Base-by-base conservation (phyloP, 495 filamentous ascomycete genomes). In the Xylaria flabelliformis region DNA sequence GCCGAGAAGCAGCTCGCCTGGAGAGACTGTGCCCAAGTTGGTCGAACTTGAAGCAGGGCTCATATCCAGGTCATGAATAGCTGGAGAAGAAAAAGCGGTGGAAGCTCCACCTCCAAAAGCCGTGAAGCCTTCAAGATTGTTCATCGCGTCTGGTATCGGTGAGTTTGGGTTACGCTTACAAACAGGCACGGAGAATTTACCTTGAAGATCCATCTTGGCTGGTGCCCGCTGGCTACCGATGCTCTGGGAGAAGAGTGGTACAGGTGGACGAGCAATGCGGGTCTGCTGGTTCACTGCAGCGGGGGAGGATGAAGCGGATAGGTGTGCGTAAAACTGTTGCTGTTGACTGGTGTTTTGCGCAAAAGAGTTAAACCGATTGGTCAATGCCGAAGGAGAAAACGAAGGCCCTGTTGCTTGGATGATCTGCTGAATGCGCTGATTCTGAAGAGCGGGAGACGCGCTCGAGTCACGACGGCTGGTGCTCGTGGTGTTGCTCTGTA, bases 21-120 rank as follows among this genome's bases (percentile, higher is more conserved):
- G 95, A 67, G 95, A 98, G 61, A 98, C 87, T 24, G 95, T 97
- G 74, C 85, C 89, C 77, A 88, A 77, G 78, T 88, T 87, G 74
- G 80, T 72, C 29, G 82, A 73, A 79, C 83, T 80, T 46, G 83
- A 78, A 51, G 78, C 81, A 67, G 78, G 75, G 75, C 83, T 84
- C 71, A 74, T 72, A 67, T 73, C 78, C 71, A 82, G 61, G 77
- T 88, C 86, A 17, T 81, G 80, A 19, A 88, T 78, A 44, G 83
- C 85, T 9, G 87, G 86, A 42, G 87, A 88, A 72, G 87, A 86
- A 73, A 85, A 87, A 64, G 81, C 79, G 70, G 82, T 80, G 46
- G 83, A 80, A 59, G 83, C 83, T 59, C 84, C 87, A 74, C 82
- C 83, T 78, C 86, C 85, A 69, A 87, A 86, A 73, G 82, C 79